Evolutionary conservation across 208 protist genomes (phyloP), one percentile per base, ranked within the genome.

Genomic region (Crithidia thermophila): DNA sequence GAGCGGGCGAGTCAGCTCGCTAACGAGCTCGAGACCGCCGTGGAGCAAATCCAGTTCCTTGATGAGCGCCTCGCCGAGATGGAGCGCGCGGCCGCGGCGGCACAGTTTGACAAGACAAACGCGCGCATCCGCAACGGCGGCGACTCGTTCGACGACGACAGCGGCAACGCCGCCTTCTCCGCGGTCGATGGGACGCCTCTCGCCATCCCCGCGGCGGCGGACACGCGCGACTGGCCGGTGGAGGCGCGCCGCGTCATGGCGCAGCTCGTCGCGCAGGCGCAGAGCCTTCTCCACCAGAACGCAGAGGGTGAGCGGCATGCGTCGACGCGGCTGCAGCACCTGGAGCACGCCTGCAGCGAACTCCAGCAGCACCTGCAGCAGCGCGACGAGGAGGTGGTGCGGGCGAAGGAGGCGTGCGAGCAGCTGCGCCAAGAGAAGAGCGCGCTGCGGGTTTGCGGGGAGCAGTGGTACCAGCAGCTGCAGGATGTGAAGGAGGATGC

Each of bases 61-160:
- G 90, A 95, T 46, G 76, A 75, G 36, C 82, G 85, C 21, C 65
- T 95, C 14, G 86, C 81, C 1, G 86, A 90, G 50, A 86, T 89
- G 72, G 82, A 95, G 61, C 75, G 76, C 3, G 75, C 69, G 8
- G 71, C 84, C 20, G 76, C 74, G 11, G 58, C 70, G 9, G 69
- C 74, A 30, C 75, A 74, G 21, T 51, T 93, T 23, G 64, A 62
- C 28, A 73, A 77, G 11, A 58, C 79, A 18, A 61, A 51, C 25
- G 39, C 33, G 4, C 33, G 39, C 59, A 30, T 81, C 16, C 16
- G 43, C 36, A n/a, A 23, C 31, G 42, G 43, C 45, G 58, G 33
- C 7, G n/a, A 56, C 37, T 20, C 16, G 18, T 9, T 43, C 36
- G 43, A 16, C n/a, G 23, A 11, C 28, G 30, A 31, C 25, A 16